Base-by-base conservation (phyloP, 768 basidiomycete species). In the Russula sp. region DNA sequence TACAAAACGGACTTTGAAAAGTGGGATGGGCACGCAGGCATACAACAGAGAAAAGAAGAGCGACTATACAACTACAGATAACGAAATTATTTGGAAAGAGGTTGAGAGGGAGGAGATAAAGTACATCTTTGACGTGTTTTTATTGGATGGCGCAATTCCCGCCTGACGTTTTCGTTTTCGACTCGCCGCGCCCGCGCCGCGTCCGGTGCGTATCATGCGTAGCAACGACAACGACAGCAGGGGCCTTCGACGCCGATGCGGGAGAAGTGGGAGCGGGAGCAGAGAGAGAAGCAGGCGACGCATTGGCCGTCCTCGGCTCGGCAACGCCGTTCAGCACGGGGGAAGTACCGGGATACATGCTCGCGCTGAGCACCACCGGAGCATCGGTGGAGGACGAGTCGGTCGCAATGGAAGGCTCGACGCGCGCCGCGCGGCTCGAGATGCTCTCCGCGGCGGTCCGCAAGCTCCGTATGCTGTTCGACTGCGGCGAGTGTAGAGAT, bases 401-500 rank as follows among this genome's bases (percentile, higher is more conserved):
- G 1, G 56, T 49, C 44, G 56, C 58, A 4, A 40, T 42, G 32
- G 40, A 51, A 18, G 10, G 49, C 13, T 54, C 57, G 32, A 39
- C 42, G 18, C 51, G 51, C 10, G 54, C 62, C 7, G 49, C 71
- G 59, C 75, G 73, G 61, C 78, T 78, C 1, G 77, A 76, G 18
- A 76, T 68, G 56, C 78, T 81, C 61, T 78, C 79, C 70, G 76
- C 66, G 14, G 80, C 78, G 11, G 82, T 86, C 3, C 76, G 79
- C 16, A 79, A 80, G 66, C 84, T 86, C 45, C 82, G 78, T 68
- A 86, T 64, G 68, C 88, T 89, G 55, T 77, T 69, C 13, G 74
- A 71, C 68, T 82, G 83, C 8, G 79, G 76, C 5, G 76, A 74
- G 8, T 34, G 35, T 6, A 27, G 45, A 20, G 51, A 45, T 6